Evolutionary conservation across 306 rosid genomes (phyloP), one percentile per base, ranked within the genome.

Genomic region (Cicer yamashitae): DNA sequence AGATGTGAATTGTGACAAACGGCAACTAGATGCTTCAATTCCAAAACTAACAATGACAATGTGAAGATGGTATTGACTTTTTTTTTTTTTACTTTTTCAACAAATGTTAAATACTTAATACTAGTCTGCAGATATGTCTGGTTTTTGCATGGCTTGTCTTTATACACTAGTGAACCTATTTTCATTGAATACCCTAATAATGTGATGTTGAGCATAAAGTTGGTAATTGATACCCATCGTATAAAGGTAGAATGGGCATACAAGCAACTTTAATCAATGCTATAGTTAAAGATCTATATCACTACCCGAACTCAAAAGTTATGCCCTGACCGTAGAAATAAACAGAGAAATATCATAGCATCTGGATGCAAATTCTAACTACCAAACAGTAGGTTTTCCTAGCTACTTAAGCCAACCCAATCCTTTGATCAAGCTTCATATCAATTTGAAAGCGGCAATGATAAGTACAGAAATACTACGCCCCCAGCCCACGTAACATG

Each of bases 381-480:
- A 76, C 60, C 43, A 44, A 79, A 73, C 58, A 50, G 15, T 2
- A 62, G 50, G 50, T 30, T 45, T 71, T 78, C 57, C 57, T 50
- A 78, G 67, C 39, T 39, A 34, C 59, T 50, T 5, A 7, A 40
- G 66, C 52, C 67, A 71, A 63, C 4, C 22, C 57, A 62, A 61
- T 51, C 39, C 18, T 46, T 61, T 38, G 77, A 70, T 18, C 61
- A 37, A 50, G 75, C 13, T 66, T 38, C 37, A 66, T 80, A 57
- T 47, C 17, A 46, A 74, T 52, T n/a, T 7, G 64, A 58, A 46
- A 43, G 47, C 2, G 7, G 38, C 56, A 67, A 37, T 10, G 41
- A 69, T 46, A 73, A 44, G 43, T 67, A 59, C 46, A 48, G 48
- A 60, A 73, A 48, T 67, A 34, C 20, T 57, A 57, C 50, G 37